Percentiles rank a stretch among this genome's conserved stretches.
Conservation (phyloP, 306 rosid genomes). For the Lupinus albus region DNA sequence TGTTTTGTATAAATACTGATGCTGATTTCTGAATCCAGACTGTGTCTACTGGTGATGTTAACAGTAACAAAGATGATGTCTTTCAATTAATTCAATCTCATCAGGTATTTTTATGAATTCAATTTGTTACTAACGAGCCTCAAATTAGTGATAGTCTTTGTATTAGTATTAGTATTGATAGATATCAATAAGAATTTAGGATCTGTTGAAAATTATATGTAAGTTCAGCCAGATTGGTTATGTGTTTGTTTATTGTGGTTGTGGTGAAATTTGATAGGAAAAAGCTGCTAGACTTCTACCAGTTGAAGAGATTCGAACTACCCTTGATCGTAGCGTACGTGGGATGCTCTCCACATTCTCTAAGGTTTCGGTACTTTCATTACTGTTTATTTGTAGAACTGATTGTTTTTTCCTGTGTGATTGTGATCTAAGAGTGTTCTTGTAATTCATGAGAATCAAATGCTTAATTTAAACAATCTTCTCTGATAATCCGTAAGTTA, state of each 20-base stretch:
- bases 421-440: neutral
- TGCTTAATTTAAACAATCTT: neutral
- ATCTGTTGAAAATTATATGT: neutral
- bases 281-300: constrained; percentile 84
- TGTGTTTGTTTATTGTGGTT: constrained; percentile 25
- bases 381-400: constrained; percentile 3
- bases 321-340: constrained; percentile 68
- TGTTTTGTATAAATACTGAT: constrained; percentile 9
- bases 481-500: too few relatives aligned
- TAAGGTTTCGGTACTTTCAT: constrained; percentile 54
- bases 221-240: constrained; percentile 4
- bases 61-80: constrained; percentile 47
- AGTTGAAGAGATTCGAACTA: constrained; percentile 73
- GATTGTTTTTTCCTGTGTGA: constrained; percentile 7
- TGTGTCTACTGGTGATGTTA: constrained; percentile 56
- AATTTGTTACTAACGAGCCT: constrained; percentile 6
- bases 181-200: constrained; percentile 11
- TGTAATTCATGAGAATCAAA: constrained; percentile 9
- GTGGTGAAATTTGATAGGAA: constrained; percentile 52
- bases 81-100: constrained; percentile 76
- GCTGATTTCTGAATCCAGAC: constrained; percentile 51
- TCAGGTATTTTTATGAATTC: constrained; percentile 58
- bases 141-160: constrained; percentile 1
- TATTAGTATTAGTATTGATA: too few relatives aligned
- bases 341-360: constrained; percentile 87